Conservation (phyloP, 139 green algal species). For the Coelastrella sp. region DNA sequence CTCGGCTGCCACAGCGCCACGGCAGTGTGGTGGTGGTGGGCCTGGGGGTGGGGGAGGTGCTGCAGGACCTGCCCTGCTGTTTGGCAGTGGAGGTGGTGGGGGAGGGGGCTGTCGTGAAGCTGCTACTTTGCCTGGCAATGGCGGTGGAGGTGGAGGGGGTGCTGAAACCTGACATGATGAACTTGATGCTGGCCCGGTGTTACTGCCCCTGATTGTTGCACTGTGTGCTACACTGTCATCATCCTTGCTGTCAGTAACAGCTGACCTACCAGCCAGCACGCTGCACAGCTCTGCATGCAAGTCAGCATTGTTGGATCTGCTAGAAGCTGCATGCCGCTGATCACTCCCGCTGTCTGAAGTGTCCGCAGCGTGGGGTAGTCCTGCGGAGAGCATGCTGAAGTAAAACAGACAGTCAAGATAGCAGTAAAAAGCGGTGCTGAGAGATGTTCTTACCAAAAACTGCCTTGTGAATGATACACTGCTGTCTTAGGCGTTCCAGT, state of each 20-base stretch:
- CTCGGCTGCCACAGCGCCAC: background rate
- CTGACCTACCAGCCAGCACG: background rate
- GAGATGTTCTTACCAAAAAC: background rate
- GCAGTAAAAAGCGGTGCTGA: background rate
- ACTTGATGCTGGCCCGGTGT: background rate
- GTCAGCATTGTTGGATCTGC: background rate
- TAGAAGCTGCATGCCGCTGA: background rate
- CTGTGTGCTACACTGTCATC: background rate
- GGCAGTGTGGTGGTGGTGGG: background rate
- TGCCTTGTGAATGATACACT: background rate
- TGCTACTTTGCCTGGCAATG: background rate
- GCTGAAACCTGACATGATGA: background rate
- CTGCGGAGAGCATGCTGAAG: background rate
- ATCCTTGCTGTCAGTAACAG: background rate
- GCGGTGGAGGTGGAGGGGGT: constrained; percentile 23
- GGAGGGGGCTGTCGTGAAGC: background rate
- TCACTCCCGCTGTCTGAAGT: background rate
- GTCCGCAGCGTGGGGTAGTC: background rate
- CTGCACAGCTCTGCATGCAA: constrained; percentile 2
- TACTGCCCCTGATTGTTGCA: no score
- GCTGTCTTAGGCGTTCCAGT: background rate
- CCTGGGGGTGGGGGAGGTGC: constrained; percentile 7
- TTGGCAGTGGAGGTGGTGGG: background rate
- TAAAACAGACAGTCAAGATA: background rate
- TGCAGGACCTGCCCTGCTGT: background rate